phyloP scores from a whole-genome alignment of 169 alveolate genomes.

The Plasmodium malariae region DNA sequence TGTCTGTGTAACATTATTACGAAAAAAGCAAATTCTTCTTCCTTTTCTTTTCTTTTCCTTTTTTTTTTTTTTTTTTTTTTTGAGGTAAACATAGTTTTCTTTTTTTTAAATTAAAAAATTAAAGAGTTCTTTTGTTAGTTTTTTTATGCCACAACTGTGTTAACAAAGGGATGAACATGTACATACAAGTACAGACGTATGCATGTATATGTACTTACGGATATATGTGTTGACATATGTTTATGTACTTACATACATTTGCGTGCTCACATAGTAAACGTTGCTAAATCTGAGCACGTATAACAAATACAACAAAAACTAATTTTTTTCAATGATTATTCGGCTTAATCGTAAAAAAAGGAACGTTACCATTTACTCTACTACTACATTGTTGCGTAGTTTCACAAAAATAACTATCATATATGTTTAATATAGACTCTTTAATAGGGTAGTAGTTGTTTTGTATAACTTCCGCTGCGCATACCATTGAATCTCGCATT shows the following conservation, averaged over 20 bases:
- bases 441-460: conserved; percentile 62
- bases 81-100: background rate
- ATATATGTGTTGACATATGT: too few species aligned
- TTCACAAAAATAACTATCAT: conserved; percentile 64
- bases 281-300: too few species aligned
- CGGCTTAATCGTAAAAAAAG: conserved; percentile 42
- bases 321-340: conserved; percentile 4
- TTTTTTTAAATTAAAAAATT: too few species aligned
- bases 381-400: conserved; percentile 25
- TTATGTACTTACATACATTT: too few species aligned
- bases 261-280: background rate
- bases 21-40: background rate
- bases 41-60: too few species aligned
- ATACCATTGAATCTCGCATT: conserved; percentile 43
- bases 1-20: background rate
- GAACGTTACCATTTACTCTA: conserved; percentile 54
- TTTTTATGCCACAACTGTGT: background rate
- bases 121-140: background rate
- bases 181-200: background rate
- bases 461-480: conserved; percentile 54
- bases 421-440: conserved; percentile 36
- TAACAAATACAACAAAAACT: background rate
- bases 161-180: background rate
- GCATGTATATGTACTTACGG: background rate
- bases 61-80: too few species aligned